A percentile compares a stretch with the other conserved stretches of the same genome.
phyloP scores from a whole-genome alignment of 2,329 filamentous ascomycete species.

The Colletotrichum graminicola region DNA sequence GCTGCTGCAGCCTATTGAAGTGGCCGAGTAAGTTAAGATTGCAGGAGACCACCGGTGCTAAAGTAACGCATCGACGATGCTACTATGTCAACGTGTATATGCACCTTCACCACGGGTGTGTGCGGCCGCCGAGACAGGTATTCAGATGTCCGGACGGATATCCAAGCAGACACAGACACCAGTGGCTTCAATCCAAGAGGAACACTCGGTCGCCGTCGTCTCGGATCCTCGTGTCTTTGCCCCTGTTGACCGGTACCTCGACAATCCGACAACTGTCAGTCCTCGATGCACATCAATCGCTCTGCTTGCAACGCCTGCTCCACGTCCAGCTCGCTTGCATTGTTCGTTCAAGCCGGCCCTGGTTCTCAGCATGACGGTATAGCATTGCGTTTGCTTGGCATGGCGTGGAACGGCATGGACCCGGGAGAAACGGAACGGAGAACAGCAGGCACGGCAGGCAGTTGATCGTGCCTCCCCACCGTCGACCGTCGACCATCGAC shows the following conservation, averaged over 20 bases:
- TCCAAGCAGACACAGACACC: not conserved
- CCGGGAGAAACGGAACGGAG: slow-evolving; percentile 34
- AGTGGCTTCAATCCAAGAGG: not conserved
- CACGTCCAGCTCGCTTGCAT: not conserved
- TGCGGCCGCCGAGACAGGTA: no score
- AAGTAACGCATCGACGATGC: not conserved
- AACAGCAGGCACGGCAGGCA: slow-evolving; percentile 21
- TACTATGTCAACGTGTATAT: no score
- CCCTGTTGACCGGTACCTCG: not conserved
- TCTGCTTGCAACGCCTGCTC: slow-evolving; percentile 21
- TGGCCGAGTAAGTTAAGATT: slow-evolving; percentile 2
- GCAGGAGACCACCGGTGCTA: slow-evolving; percentile 1
- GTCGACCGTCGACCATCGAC: not conserved
- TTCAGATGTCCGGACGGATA: no score
- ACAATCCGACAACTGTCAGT: not conserved
- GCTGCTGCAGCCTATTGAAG: not conserved
- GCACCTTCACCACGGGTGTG: no score
- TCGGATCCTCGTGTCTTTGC: not conserved
- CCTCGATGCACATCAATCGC: not conserved
- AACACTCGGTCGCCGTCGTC: not conserved
- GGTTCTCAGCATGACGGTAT: not conserved
- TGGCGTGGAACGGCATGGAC: not conserved
- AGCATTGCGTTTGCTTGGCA: no score
- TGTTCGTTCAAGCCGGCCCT: slow-evolving; percentile 2
- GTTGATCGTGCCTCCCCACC: not conserved